These are phyloP conservation scores for Amphichorda felina DNA, from an alignment of 2,329 filamentous ascomycete genomes.

Conservation along the genomic window DNA sequence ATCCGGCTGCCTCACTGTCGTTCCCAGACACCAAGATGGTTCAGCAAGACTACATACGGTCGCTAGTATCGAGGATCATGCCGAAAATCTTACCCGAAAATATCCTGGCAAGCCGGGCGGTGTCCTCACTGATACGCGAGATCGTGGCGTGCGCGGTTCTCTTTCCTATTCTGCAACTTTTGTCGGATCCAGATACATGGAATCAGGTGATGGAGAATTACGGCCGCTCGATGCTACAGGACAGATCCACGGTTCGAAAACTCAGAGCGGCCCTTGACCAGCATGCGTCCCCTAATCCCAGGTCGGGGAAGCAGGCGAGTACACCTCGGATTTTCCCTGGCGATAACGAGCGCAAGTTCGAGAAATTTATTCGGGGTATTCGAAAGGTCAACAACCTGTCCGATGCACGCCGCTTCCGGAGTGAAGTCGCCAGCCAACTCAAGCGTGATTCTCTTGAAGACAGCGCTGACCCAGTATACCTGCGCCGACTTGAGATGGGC, in stretches of 20 bases:
- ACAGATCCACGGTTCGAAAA: slow-evolving; percentile 87
- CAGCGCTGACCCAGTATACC: slow-evolving; percentile 72
- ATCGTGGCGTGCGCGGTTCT: slow-evolving; percentile 89
- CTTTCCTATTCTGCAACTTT: slow-evolving; percentile 63
- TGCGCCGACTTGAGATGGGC: slow-evolving; percentile 83
- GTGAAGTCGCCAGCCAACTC: slow-evolving; percentile 82
- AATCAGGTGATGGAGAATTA: slow-evolving; percentile 91
- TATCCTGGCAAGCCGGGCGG: slow-evolving; percentile 68
- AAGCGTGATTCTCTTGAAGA: slow-evolving; percentile 73
- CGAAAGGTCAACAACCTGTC: slow-evolving; percentile 82
- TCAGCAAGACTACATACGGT: slow-evolving; percentile 81
- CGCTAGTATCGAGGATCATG: slow-evolving; percentile 59
- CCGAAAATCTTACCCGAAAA: slow-evolving; percentile 62
- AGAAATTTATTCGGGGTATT: slow-evolving; percentile 85
- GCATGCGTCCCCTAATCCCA: slow-evolving; percentile 75
- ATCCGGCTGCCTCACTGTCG: slow-evolving; percentile 71
- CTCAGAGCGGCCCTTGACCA: slow-evolving; percentile 86
- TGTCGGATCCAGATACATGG: slow-evolving; percentile 93
- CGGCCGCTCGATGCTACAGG: slow-evolving; percentile 78
- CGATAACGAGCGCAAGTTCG: slow-evolving; percentile 86
- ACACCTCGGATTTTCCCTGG: slow-evolving; percentile 72
- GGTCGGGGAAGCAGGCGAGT: slow-evolving; percentile 42
- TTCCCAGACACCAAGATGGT: slow-evolving; percentile 75
- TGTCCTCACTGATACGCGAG: slow-evolving; percentile 73
- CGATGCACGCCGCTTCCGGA: slow-evolving; percentile 84